These are phyloP conservation scores for Saccharomyces hybrid DNA, from an alignment of 1,139 yeast species.

Conservation along the genomic window DNA sequence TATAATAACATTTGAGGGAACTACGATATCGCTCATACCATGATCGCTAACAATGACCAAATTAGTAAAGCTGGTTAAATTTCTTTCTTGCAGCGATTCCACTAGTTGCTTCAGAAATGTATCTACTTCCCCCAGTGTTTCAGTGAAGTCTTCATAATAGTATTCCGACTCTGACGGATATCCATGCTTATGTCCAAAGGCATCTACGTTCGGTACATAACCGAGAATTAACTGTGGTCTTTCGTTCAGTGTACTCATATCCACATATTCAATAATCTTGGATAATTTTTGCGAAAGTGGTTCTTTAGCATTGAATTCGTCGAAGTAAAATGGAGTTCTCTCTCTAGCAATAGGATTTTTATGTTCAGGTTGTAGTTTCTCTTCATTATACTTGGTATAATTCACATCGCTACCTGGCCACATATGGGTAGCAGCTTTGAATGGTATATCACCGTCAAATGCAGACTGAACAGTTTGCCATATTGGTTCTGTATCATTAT, in stretches of 20 bases:
- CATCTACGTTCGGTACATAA: conserved; percentile 76
- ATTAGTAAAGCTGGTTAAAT: conserved; percentile 59
- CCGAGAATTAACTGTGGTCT: conserved; percentile 74
- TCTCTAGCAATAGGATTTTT: conserved; percentile 23
- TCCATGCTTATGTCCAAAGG: conserved; percentile 67
- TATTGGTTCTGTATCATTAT: conserved; percentile 70
- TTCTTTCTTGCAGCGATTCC: conserved; percentile 45
- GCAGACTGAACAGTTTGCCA: conserved; percentile 63
- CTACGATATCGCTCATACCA: conserved; percentile 49
- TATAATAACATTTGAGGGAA: conserved; percentile 2
- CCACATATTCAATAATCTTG: conserved; percentile 61
- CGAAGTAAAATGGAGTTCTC: conserved; percentile 46
- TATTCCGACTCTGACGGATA: conserved; percentile 36
- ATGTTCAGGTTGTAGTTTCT: conserved; percentile 14
- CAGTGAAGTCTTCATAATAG: conserved; percentile 37
- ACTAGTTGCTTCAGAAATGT: conserved; percentile 46
- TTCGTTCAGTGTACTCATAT: conserved; percentile 38
- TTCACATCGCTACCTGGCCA: conserved; percentile 91
- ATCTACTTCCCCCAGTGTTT: conserved; percentile 55
- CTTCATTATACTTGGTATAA: conserved; percentile 29
- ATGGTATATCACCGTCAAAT: conserved; percentile 23
- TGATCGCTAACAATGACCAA: conserved; percentile 79
- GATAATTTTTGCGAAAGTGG: conserved; percentile 48
- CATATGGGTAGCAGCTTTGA: conserved; percentile 77
- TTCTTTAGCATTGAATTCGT: conserved; percentile 60